Base-by-base conservation (phyloP, 1,139 yeast species). In the Saccharomyces hybrid region DNA sequence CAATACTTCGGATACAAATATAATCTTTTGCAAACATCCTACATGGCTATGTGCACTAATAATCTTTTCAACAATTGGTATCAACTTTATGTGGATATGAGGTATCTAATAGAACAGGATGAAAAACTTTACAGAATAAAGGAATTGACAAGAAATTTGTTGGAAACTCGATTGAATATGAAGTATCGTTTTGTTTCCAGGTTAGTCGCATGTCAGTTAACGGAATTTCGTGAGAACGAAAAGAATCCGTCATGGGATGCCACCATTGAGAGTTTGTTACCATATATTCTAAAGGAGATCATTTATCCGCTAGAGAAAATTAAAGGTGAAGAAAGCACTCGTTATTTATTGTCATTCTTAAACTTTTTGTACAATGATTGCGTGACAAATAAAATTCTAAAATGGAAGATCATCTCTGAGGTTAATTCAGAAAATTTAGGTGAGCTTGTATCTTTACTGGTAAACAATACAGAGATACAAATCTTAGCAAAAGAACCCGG, bases 351-450 rank as follows among this genome's bases (percentile, higher is more conserved):
- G 16, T 46, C 53, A 4, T 58, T 64, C 21, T 46, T 65, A 12
- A 51, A 56, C 5, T 65, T 62, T 52, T 48, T 66, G 8, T 67
- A 65, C 52, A 55, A 56, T 9, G 62, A 62, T 6, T 60, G 64
- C 31, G 55, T 67, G 6, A 54, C 59, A 6, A 55, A 58, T 16
- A 49, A 57, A 9, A 61, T 68, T 1, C 52, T 66, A 8, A 47
- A 58, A n/a, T 69, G 71, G 71, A 59, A 61, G 24, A 61, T 68
- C n/a, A 68, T 69, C 3, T 67, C 71, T 2, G 71, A 67, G 52
- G 63, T 56, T 26, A 65, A 63, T 49, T 67, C 71, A 2, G 69
- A 65, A 49, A 64, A 68, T 52, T 48, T 69, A 28, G 61, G 70
- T 7, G 62, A 64, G 50, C 51, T 68, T 9, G 58, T 68, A 8